Evolutionary conservation across 345 rosid genomes (phyloP).

Genomic region (Odontarrhena argentea): DNA sequence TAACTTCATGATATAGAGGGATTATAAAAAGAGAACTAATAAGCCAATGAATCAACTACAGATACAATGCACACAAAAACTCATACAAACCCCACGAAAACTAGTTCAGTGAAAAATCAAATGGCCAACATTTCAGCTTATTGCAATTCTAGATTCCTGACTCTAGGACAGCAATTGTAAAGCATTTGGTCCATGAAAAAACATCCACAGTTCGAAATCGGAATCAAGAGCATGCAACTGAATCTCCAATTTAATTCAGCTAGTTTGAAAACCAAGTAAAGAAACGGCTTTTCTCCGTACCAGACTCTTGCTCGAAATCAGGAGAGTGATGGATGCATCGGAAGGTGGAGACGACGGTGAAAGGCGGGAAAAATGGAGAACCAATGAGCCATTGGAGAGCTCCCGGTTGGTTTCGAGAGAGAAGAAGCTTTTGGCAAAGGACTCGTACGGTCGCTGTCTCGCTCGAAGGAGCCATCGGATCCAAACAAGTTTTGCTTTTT

Average conservation of each 20-base stretch:
- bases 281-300: slow-evolving; percentile 35
- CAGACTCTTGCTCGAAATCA: slow-evolving; percentile 74
- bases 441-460: slow-evolving; percentile 48
- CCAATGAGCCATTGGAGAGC: slow-evolving; percentile 86
- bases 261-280: slow-evolving; percentile 2
- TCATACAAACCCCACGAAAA: slow-evolving; percentile 1
- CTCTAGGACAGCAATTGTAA: not conserved
- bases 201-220: not conserved
- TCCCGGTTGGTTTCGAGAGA: slow-evolving; percentile 47
- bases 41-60: not conserved
- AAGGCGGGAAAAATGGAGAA: slow-evolving; percentile 71
- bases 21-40: slow-evolving; percentile 7
- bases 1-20: not conserved
- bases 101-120: not conserved
- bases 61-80: slow-evolving; percentile 7
- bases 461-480: slow-evolving; percentile 47
- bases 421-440: slow-evolving; percentile 56
- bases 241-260: not conserved
- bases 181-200: slow-evolving; percentile 13
- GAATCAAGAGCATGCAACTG: slow-evolving; percentile 15
- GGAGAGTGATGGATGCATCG: slow-evolving; percentile 63
- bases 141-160: not conserved
- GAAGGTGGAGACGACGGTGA: slow-evolving; percentile 76
- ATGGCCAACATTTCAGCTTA: not conserved
- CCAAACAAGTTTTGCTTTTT: slow-evolving; percentile 19